Evolutionary conservation across 495 filamentous ascomycete genomes (phyloP), one percentile per base, ranked within the genome.

Genomic region (Hypomontagnella submonticulosa): DNA sequence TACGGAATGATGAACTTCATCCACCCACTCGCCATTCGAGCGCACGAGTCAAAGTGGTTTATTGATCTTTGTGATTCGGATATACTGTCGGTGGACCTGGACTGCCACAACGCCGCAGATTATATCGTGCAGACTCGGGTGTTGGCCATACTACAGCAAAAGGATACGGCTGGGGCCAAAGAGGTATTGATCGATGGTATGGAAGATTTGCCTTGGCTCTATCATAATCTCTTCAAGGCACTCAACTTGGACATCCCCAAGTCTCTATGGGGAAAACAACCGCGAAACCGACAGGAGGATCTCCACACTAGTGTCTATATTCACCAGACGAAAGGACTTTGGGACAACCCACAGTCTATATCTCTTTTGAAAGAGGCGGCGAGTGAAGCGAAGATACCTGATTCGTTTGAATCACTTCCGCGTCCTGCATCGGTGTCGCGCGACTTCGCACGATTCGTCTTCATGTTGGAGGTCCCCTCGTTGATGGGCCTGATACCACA

Each of bases 271-370:
- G 93, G 91, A 38, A 81, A 86, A 49, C 81, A 85, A 69, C 86
- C 93, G 18, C 84, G 84, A 3, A 85, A 86, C 4, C 78, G 84
- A 10, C 81, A 84, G n/a, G 90, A 96, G 57, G 84, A 85, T 48
- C 81, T 98, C 9, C 79, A 93, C 53, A 86, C 88, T 1, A 87
- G 91, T 63, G 82, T 97, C 0, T 98, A 97, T 73, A 84, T 93
- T 36, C 78, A 86, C 18, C 86, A 88, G 30, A 85, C 91, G 2
- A 95, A 93, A 70, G 92, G 96, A 69, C 81, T 97, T 12, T 99
- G 96, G 96, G 92, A 91, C 61, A 92, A 89, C 1, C 85, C 93
- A 0, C 87, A 91, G 66, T 84, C 87, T 7, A 85, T 84, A 0
- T 78, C 84, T 23, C 76, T 97, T 4, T 82, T 99, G 1, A 82